These are phyloP conservation scores for Hymenoscyphus occultus DNA, from an alignment of 2,329 filamentous ascomycete genomes.

Conservation along the genomic window DNA sequence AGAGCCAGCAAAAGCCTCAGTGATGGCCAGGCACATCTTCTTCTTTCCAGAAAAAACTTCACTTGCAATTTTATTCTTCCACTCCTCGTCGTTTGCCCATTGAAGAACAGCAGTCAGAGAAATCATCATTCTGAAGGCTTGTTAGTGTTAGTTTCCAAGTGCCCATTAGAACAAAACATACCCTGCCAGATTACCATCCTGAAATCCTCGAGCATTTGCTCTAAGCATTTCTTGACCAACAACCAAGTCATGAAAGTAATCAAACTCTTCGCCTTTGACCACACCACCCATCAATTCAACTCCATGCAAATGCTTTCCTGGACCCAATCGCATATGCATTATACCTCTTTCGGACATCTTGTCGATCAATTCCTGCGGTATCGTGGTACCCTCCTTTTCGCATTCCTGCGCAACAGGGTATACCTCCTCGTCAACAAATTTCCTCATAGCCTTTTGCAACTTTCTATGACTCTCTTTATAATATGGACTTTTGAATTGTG, in stretches of 20 bases:
- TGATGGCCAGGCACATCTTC: slow-evolving; percentile 86
- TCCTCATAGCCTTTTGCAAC: slow-evolving; percentile 66
- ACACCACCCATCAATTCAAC: slow-evolving; percentile 65
- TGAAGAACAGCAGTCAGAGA: slow-evolving; percentile 76
- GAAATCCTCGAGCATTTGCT: slow-evolving; percentile 72
- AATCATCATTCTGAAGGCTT: slow-evolving; percentile 61
- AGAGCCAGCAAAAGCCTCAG: slow-evolving; percentile 81
- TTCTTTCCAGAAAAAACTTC: slow-evolving; percentile 78
- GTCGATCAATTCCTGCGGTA: slow-evolving; percentile 70
- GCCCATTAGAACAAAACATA: background rate
- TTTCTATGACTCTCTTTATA: slow-evolving; percentile 71
- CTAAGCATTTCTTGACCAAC: slow-evolving; percentile 70
- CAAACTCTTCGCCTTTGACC: slow-evolving; percentile 75
- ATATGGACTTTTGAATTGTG: slow-evolving; percentile 75
- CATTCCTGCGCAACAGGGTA: slow-evolving; percentile 72
- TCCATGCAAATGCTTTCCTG: slow-evolving; percentile 76
- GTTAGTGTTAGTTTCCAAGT: background rate
- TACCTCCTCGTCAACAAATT: slow-evolving; percentile 70
- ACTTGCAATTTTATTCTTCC: slow-evolving; percentile 64
- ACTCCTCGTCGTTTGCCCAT: slow-evolving; percentile 65
- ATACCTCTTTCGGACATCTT: slow-evolving; percentile 72
- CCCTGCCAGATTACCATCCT: slow-evolving; percentile 83
- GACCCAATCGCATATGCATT: slow-evolving; percentile 78
- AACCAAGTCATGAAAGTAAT: slow-evolving; percentile 83
- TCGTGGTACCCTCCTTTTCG: slow-evolving; percentile 70